Conservation (phyloP, 73 alveolate genomes). For the Stentor roeselii region DNA sequence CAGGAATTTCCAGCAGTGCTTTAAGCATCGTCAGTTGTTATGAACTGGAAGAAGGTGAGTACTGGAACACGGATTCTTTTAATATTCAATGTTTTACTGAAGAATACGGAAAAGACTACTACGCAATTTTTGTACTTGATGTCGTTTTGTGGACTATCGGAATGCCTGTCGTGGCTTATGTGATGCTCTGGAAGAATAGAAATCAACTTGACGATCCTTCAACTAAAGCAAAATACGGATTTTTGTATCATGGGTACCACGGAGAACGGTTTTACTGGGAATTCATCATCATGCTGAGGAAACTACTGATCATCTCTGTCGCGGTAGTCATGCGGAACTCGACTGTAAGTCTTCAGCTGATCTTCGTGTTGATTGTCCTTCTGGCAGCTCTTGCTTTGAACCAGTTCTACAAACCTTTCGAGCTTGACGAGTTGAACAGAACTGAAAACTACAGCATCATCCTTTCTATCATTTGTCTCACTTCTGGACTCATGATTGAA, state of each 20-base stretch:
- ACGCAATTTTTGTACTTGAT: slow-evolving; percentile 27
- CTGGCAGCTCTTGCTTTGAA: neutral
- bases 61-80: neutral
- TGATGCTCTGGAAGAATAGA: neutral
- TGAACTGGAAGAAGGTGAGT: slow-evolving; percentile 14
- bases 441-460: neutral
- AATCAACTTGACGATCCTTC: neutral
- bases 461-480: neutral
- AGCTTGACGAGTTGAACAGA: neutral
- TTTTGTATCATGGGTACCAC: slow-evolving; percentile 61
- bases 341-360: slow-evolving; percentile 1
- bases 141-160: slow-evolving; percentile 14
- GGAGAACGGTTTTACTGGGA: slow-evolving; percentile 59
- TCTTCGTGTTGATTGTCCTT: neutral
- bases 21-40: slow-evolving; percentile 1
- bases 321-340: slow-evolving; percentile 36
- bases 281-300: slow-evolving; percentile 54
- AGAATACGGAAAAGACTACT: neutral
- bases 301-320: slow-evolving; percentile 37
- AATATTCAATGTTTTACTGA: slow-evolving; percentile 8
- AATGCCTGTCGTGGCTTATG: neutral
- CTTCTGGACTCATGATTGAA: neutral
- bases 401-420: neutral
- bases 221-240: slow-evolving; percentile 60
- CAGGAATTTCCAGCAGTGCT: neutral